Evolutionary conservation across 352 stramenopile genomes (phyloP).

Genomic region (Pythium phragmitis): DNA sequence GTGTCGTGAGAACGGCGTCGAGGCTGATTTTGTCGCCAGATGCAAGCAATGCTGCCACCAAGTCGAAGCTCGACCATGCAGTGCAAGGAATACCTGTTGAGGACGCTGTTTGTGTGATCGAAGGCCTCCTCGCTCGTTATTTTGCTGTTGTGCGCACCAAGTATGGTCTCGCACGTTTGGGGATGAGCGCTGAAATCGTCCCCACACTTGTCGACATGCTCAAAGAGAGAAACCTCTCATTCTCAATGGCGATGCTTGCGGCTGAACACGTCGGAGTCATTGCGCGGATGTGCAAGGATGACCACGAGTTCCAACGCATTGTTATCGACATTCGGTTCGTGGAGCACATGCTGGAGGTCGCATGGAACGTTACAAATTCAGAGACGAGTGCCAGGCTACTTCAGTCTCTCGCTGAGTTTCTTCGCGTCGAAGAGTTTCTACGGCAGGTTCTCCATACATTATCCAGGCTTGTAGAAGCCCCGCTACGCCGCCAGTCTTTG

Average conservation of each 20-base stretch:
- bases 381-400: constrained; percentile 3
- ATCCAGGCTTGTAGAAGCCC: not conserved
- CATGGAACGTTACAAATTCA: constrained; percentile 3
- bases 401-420: constrained; percentile 7
- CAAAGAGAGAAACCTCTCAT: constrained; percentile 3
- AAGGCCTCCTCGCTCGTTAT: constrained; percentile 13
- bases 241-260: constrained; percentile 9
- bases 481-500: not conserved
- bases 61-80: not conserved
- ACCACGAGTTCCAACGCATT: not conserved
- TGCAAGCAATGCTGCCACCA: not conserved
- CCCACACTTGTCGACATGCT: constrained; percentile 8
- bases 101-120: not conserved
- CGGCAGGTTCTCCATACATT: constrained; percentile 7
- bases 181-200: constrained; percentile 9
- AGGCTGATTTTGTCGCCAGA: constrained; percentile 1
- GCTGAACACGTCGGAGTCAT: not conserved
- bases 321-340: constrained; percentile 2
- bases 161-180: not conserved
- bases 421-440: not conserved
- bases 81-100: not conserved
- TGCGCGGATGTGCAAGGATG: not conserved
- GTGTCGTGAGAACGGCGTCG: not conserved
- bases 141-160: constrained; percentile 17
- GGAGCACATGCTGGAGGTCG: constrained; percentile 1